These are phyloP conservation scores for Entoloma clypeatum DNA, from an alignment of 1,284 basidiomycete species.

Conservation along the genomic window DNA sequence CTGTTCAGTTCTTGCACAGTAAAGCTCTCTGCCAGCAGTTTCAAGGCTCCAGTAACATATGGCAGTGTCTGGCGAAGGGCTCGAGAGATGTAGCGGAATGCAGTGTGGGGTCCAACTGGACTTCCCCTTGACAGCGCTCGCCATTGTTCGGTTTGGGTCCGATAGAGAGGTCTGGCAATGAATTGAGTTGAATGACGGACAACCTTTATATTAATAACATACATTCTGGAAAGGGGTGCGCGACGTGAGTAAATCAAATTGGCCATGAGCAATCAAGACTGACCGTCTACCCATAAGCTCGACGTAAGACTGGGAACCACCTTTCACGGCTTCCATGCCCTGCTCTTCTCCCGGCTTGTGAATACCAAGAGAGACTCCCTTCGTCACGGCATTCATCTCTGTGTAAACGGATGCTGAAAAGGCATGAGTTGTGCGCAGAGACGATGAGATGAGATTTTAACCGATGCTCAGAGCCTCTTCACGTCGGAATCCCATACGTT, in stretches of 20 bases:
- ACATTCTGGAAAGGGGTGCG: slow-evolving; percentile 53
- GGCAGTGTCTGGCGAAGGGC: slow-evolving; percentile 75
- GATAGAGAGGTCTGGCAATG: slow-evolving; percentile 74
- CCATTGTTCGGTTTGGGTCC: slow-evolving; percentile 68
- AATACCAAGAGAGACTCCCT: slow-evolving; percentile 80
- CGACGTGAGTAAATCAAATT: too few species aligned
- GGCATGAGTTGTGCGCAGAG: slow-evolving; percentile 10
- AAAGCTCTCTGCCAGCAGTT: slow-evolving; percentile 72
- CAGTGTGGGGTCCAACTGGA: slow-evolving; percentile 68
- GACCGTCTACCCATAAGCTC: slow-evolving; percentile 86
- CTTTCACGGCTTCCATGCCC: slow-evolving; percentile 49
- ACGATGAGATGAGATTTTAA: slow-evolving; percentile 26
- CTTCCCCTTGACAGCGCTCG: slow-evolving; percentile 75
- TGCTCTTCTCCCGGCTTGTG: slow-evolving; percentile 52
- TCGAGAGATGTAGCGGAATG: slow-evolving; percentile 81
- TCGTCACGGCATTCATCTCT: slow-evolving; percentile 83
- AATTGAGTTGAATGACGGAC: background rate
- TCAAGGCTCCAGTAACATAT: slow-evolving; percentile 75
- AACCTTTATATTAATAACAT: slow-evolving; percentile 29
- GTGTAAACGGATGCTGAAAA: slow-evolving; percentile 82
- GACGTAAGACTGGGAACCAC: slow-evolving; percentile 86
- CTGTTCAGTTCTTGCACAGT: slow-evolving; percentile 62
- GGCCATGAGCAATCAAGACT: too few species aligned
- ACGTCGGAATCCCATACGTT: slow-evolving; percentile 79
- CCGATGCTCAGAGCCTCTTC: slow-evolving; percentile 90